Conservation (phyloP, 2,329 filamentous ascomycete species). For the Leptoxyphium fumago region DNA sequence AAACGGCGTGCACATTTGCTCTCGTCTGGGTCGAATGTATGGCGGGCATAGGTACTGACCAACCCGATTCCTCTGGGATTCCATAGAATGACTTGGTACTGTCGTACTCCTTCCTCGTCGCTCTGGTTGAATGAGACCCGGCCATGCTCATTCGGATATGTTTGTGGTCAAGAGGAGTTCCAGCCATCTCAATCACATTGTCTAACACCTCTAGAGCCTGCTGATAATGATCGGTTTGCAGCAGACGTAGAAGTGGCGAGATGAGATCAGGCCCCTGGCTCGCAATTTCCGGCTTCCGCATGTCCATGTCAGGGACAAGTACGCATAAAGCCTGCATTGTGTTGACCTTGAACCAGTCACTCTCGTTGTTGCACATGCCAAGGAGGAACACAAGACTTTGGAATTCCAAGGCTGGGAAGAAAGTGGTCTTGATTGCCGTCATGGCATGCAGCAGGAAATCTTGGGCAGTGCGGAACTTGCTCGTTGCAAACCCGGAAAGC, state of each 20-base stretch:
- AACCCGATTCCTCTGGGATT: constrained; percentile 87
- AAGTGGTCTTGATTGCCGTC: constrained; percentile 58
- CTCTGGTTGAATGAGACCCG: constrained; percentile 61
- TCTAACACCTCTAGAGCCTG: constrained; percentile 85
- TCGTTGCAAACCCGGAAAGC: constrained; percentile 54
- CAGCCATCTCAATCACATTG: constrained; percentile 87
- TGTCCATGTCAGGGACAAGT: constrained; percentile 79
- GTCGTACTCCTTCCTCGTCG: constrained; percentile 86
- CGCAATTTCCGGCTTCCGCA: constrained; percentile 79
- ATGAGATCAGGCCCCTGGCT: constrained; percentile 89
- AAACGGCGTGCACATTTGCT: constrained; percentile 86
- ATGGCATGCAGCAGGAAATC: constrained; percentile 68
- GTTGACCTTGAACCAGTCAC: constrained; percentile 81
- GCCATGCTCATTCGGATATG: constrained; percentile 98
- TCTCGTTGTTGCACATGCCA: constrained; percentile 76
- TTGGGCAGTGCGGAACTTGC: constrained; percentile 49
- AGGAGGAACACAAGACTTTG: constrained; percentile 79
- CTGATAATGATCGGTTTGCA: constrained; percentile 89
- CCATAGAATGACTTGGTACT: constrained; percentile 89
- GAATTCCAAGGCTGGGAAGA: constrained; percentile 71
- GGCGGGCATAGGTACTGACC: constrained; percentile 88
- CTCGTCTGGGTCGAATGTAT: constrained; percentile 76
- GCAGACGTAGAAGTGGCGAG: constrained; percentile 71
- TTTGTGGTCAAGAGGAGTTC: constrained; percentile 75
- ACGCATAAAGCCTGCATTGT: constrained; percentile 81